Conservation (phyloP, 208 protist genomes). For the Leishmania guyanensis region DNA sequence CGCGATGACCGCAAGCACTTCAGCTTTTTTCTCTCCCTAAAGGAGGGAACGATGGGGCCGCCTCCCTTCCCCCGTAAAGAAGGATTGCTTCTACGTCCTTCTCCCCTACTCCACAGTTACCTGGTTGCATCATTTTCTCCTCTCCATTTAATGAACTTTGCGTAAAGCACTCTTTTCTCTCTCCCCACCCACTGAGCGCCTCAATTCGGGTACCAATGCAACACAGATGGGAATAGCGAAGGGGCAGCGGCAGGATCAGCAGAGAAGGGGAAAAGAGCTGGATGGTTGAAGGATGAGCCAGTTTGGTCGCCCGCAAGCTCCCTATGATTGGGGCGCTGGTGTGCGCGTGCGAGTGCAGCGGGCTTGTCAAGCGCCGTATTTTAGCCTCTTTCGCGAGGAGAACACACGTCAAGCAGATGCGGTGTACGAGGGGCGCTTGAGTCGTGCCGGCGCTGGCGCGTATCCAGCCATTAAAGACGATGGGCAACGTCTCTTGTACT, state of each 20-base stretch:
- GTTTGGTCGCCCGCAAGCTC: background rate
- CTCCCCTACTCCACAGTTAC: background rate
- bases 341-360: constrained; percentile 54
- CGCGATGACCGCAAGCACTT: background rate
- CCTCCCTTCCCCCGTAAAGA: background rate
- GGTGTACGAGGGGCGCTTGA: constrained; percentile 28
- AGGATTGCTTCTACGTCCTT: background rate
- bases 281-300: constrained; percentile 12
- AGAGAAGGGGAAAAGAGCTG: background rate
- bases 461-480: constrained; percentile 29
- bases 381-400: constrained; percentile 76
- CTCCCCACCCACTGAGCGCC: background rate
- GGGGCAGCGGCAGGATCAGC: background rate
- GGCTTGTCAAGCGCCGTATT: constrained; percentile 48
- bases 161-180: background rate
- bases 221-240: background rate
- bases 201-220: too few species aligned
- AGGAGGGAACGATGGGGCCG: background rate
- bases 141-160: background rate
- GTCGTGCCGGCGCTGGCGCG: background rate
- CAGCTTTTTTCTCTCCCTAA: background rate
- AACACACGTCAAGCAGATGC: constrained; percentile 42
- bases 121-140: background rate
- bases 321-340: constrained; percentile 37
- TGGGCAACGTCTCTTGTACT: constrained; percentile 34